Conservation (phyloP, 1,284 basidiomycete genomes). For the Cutaneotrichosporon cavernicola region DNA sequence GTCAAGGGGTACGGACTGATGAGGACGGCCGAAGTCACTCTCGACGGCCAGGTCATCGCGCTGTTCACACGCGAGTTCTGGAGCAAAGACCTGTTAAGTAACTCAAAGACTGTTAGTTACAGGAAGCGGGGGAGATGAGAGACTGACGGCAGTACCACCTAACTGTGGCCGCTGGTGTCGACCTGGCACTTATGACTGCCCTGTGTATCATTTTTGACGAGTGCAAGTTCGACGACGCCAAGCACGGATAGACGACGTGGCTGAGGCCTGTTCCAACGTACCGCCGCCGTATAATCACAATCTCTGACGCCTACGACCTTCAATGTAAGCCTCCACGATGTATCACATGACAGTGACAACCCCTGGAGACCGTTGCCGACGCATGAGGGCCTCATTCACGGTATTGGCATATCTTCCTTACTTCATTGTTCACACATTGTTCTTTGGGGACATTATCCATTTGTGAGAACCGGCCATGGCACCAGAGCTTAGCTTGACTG, state of each 20-base stretch:
- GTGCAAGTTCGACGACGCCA: slow-evolving; percentile 10
- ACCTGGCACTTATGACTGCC: slow-evolving; percentile 11
- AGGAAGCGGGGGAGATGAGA: not conserved
- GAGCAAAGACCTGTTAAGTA: slow-evolving; percentile 2
- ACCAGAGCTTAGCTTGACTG: too few relatives aligned
- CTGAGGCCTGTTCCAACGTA: too few relatives aligned
- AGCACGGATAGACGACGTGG: not conserved
- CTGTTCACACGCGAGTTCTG: slow-evolving; percentile 15
- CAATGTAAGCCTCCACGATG: not conserved
- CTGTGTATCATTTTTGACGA: slow-evolving; percentile 14
- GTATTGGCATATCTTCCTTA: not conserved
- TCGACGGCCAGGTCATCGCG: slow-evolving; percentile 3
- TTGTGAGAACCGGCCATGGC: too few relatives aligned
- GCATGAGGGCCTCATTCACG: not conserved
- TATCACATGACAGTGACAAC: not conserved
- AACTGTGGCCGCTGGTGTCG: slow-evolving; percentile 13
- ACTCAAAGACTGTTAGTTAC: slow-evolving; percentile 13
- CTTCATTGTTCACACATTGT: not conserved
- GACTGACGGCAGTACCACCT: slow-evolving; percentile 14
- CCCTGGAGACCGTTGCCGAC: not conserved
- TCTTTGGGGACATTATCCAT: not conserved
- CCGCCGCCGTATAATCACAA: not conserved
- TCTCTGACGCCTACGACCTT: not conserved
- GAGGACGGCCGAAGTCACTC: slow-evolving; percentile 2
- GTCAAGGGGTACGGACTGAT: not conserved